Percentiles rank a stretch among this genome's conserved stretches.
Conservation (phyloP, 805 yeast species). For the Yamadazyma olivae region DNA sequence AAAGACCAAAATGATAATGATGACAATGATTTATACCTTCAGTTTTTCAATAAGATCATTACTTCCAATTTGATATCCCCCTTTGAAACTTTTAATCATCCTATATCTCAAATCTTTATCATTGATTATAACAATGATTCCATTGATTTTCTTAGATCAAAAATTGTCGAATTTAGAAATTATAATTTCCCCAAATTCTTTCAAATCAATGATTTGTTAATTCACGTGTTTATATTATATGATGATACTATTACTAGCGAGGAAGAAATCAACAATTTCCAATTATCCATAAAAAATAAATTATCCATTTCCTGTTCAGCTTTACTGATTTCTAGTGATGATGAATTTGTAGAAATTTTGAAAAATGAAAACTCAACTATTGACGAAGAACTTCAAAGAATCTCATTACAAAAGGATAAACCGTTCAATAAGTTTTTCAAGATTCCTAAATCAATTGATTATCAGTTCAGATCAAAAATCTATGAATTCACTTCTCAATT, state of each 20-base stretch:
- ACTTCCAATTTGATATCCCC: slow-evolving; percentile 62
- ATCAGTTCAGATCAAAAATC: slow-evolving; percentile 35
- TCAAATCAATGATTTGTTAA: slow-evolving; percentile 59
- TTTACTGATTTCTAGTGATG: slow-evolving; percentile 2
- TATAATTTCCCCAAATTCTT: slow-evolving; percentile 63
- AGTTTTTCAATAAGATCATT: slow-evolving; percentile 55
- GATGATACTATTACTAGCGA: slow-evolving; percentile 21
- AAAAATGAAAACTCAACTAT: slow-evolving; percentile 38
- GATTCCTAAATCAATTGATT: slow-evolving; percentile 39
- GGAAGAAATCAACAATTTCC: slow-evolving; percentile 36
- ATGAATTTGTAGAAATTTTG: slow-evolving; percentile 7
- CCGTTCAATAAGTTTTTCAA: slow-evolving; percentile 9
- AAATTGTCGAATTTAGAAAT: slow-evolving; percentile 47
- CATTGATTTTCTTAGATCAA: slow-evolving; percentile 53
- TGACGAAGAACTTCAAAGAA: slow-evolving; percentile 47
- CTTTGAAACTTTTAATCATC: slow-evolving; percentile 86
- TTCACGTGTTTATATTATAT: slow-evolving; percentile 34
- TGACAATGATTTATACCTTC: slow-evolving; percentile 46
- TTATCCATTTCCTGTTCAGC: slow-evolving; percentile 27
- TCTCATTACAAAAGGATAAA: slow-evolving; percentile 17
- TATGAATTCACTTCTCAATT: slow-evolving; percentile 47
- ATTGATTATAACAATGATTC: slow-evolving; percentile 52
- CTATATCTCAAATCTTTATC: slow-evolving; percentile 70
- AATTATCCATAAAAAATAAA: slow-evolving; percentile 20
- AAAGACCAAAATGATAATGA: background rate